These are phyloP conservation scores for Metarhizium brunneum DNA, from an alignment of 2,329 filamentous ascomycete genomes.

Conservation along the genomic window DNA sequence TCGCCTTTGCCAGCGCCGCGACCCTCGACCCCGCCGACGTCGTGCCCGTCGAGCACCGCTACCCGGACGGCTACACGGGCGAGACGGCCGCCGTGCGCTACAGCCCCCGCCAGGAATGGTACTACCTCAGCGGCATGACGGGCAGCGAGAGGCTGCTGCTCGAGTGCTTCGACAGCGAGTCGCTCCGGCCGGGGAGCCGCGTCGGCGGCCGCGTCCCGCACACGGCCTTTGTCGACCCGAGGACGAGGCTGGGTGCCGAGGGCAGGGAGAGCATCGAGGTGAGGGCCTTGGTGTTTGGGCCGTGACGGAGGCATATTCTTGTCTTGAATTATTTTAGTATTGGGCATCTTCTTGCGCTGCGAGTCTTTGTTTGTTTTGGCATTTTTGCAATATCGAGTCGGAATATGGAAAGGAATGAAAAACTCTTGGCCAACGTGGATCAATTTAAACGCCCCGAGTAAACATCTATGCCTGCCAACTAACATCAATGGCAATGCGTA, in stretches of 20 bases:
- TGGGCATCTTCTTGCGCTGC: too few species aligned
- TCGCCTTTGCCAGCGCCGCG: constrained; percentile 59
- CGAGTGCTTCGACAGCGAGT: constrained; percentile 68
- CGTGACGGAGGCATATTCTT: constrained; percentile 16
- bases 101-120: constrained; percentile 58
- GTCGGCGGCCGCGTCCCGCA: constrained; percentile 58
- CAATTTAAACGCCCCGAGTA: not conserved
- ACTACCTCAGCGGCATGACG: constrained; percentile 72
- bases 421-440: not conserved
- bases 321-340: not conserved
- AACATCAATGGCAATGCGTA: not conserved
- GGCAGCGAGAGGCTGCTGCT: constrained; percentile 64
- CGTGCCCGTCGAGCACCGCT: constrained; percentile 64
- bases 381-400: too few species aligned
- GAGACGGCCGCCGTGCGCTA: constrained; percentile 64
- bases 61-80: constrained; percentile 53
- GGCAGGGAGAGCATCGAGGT: constrained; percentile 85
- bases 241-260: constrained; percentile 59
- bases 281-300: constrained; percentile 72
- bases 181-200: constrained; percentile 33
- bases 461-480: not conserved
- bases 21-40: constrained; percentile 54
- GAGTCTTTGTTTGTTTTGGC: too few species aligned
- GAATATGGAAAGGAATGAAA: not conserved
- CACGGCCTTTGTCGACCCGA: constrained; percentile 69